Conservation (phyloP, 2,329 filamentous ascomycete genomes). For the Apiospora marii region DNA sequence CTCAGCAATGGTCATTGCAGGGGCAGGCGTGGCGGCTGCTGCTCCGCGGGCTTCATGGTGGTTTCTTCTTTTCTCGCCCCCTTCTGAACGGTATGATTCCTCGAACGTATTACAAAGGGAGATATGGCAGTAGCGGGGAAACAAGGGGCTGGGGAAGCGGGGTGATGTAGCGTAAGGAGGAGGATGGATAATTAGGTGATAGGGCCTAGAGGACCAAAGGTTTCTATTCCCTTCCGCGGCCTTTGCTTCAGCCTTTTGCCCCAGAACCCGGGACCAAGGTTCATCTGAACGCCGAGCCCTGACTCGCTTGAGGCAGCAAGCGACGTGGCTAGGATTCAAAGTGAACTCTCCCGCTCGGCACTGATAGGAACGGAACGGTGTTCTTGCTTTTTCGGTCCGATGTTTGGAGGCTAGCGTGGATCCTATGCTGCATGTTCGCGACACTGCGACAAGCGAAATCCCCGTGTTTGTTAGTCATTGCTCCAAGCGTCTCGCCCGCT, state of each 20-base stretch:
- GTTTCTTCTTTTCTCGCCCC: not conserved
- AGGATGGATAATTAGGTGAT: not conserved
- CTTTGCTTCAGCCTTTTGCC: not conserved
- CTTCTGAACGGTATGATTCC: not conserved
- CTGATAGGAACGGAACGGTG: not conserved
- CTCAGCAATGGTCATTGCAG: slow-evolving; percentile 1
- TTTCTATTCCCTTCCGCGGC: not conserved
- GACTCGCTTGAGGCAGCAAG: not conserved
- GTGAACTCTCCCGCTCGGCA: not conserved
- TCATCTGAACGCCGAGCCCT: not conserved
- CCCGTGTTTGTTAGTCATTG: not conserved
- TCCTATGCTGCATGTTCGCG: not conserved
- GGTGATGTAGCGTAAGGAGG: not conserved
- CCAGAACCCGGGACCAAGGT: not conserved
- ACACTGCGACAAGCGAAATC: not conserved
- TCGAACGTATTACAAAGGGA: not conserved
- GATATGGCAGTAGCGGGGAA: not conserved
- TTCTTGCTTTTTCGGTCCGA: not conserved
- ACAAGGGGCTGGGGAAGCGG: not conserved
- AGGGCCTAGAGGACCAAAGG: not conserved
- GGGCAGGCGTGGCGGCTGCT: not conserved
- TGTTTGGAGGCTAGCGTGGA: not conserved
- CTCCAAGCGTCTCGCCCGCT: no score
- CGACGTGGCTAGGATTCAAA: not conserved
- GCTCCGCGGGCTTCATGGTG: not conserved